phyloP scores from a whole-genome alignment of 768 basidiomycete genomes.

The Tylopilus sp. region DNA sequence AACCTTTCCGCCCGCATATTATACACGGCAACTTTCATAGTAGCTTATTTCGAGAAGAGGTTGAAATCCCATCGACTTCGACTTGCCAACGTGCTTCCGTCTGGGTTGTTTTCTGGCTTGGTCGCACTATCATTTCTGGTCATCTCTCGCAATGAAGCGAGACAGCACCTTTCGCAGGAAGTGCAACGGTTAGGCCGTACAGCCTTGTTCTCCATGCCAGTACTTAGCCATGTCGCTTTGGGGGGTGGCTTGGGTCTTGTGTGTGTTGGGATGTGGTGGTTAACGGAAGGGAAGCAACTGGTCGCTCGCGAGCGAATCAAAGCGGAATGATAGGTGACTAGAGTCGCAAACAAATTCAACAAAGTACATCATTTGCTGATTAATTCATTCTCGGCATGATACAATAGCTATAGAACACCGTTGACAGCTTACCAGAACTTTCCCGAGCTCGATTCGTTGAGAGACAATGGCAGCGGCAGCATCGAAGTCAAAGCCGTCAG shows the following conservation, averaged over 20 bases:
- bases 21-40: conserved; percentile 53
- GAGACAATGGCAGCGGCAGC: too few relatives aligned
- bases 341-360: too few relatives aligned
- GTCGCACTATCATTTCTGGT: conserved; percentile 22
- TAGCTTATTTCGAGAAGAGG: conserved; percentile 41
- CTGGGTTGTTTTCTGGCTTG: conserved; percentile 25
- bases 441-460: too few relatives aligned
- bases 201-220: conserved; percentile 19
- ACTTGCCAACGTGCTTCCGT: conserved; percentile 17
- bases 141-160: conserved; percentile 20
- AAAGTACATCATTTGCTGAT: too few relatives aligned
- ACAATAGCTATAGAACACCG: too few relatives aligned
- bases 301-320: conserved; percentile 20
- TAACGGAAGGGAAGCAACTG: conserved; percentile 24
- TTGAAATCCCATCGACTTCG: conserved; percentile 11
- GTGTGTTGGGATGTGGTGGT: conserved; percentile 30
- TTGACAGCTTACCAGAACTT: too few relatives aligned
- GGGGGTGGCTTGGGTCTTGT: conserved; percentile 24
- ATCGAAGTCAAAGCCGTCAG: too few relatives aligned
- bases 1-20: conserved; percentile 61
- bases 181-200: conserved; percentile 10
- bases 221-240: conserved; percentile 26
- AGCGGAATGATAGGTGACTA: conserved; percentile 18
- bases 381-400: too few relatives aligned
- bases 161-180: conserved; percentile 13